A percentile compares a stretch with the other conserved stretches of the same genome.
Conservation (phyloP, 257 asterid genomes). For the Avicennia marina region DNA sequence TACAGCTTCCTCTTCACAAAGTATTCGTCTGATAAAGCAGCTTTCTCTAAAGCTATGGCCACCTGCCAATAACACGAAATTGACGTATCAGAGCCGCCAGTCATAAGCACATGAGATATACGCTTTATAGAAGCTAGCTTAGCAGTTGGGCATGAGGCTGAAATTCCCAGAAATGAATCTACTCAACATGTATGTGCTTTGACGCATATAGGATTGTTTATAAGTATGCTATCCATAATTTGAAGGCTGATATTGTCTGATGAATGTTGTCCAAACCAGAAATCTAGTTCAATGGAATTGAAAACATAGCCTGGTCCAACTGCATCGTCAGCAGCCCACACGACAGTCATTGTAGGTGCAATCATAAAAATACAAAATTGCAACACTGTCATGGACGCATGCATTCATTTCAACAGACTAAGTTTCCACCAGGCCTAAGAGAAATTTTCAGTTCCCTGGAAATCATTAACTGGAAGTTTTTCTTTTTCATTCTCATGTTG, state of each 20-base stretch:
- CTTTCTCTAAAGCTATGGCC: constrained; percentile 95
- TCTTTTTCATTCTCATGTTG: neutral
- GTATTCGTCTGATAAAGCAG: constrained; percentile 89
- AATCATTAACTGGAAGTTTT: neutral
- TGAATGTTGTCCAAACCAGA: neutral
- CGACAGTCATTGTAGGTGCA: neutral
- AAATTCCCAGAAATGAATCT: neutral
- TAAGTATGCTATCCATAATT: neutral
- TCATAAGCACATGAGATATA: no score
- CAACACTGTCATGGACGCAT: neutral
- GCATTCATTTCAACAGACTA: neutral
- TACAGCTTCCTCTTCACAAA: constrained; percentile 94
- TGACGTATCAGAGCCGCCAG: neutral
- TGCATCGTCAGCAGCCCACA: neutral
- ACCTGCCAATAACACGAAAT: constrained; percentile 52
- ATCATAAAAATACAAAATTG: neutral
- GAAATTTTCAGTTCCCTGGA: neutral
- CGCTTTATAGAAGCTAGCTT: neutral
- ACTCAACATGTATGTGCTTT: neutral
- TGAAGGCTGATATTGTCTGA: neutral
- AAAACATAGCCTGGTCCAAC: neutral
- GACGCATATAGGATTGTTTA: neutral
- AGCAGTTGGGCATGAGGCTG: neutral
- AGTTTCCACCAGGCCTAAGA: neutral
- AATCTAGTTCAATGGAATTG: neutral